Evolutionary conservation across 148 eudicot species (phyloP).

Genomic region (Hydrangea macrophylla): DNA sequence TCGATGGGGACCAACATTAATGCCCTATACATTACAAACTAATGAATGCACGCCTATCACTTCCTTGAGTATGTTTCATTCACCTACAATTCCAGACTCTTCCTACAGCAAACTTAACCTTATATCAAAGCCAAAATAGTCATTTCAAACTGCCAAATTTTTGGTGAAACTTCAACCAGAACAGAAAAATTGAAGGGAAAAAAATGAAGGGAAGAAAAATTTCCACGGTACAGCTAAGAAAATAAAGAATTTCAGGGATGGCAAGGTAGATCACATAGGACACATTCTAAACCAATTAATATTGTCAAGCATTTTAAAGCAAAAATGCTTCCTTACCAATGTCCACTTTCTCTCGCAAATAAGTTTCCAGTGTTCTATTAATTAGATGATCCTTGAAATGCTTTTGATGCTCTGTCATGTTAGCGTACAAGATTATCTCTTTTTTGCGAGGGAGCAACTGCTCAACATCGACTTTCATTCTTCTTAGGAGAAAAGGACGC

Average conservation of each 20-base stretch:
- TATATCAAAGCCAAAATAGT: background rate
- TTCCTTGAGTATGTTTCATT: background rate
- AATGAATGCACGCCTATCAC: background rate
- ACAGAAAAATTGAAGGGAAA: background rate
- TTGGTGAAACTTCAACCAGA: too few species aligned
- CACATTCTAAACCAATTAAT: too few species aligned
- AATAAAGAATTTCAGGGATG: background rate
- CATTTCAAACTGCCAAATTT: background rate
- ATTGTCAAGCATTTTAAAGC: background rate
- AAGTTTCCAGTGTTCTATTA: slow-evolving; percentile 55
- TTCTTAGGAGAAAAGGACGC: slow-evolving; percentile 91
- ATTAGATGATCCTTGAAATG: slow-evolving; percentile 77
- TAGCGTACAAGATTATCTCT: slow-evolving; percentile 89
- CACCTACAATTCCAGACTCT: background rate
- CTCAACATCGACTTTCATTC: slow-evolving; percentile 93
- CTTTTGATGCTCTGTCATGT: slow-evolving; percentile 81
- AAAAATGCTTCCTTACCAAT: slow-evolving; percentile 37
- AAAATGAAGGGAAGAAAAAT: too few species aligned
- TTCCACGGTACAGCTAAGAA: background rate
- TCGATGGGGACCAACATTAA: background rate
- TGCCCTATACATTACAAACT: too few species aligned
- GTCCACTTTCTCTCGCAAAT: slow-evolving; percentile 45
- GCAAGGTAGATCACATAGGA: background rate
- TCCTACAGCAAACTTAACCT: too few species aligned
- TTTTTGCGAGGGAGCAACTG: slow-evolving; percentile 82